Base-by-base conservation (phyloP, 2,329 filamentous ascomycete species). In the Chaetomiaceae sp. region DNA sequence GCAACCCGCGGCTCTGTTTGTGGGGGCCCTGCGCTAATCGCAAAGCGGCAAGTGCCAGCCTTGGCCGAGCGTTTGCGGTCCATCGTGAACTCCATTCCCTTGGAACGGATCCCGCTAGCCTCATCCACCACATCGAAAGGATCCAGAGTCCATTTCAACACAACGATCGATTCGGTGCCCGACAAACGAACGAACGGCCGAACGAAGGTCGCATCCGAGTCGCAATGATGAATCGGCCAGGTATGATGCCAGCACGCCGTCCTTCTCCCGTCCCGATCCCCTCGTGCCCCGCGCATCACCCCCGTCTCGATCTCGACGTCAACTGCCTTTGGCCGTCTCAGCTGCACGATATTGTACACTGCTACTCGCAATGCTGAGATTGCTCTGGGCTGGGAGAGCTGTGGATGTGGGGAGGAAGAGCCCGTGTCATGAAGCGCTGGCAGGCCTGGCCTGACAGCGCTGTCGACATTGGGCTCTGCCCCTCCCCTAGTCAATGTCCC, bases 211-310 rank as follows among this genome's bases (percentile, higher is more conserved):
- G 12, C 4, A n/a, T 20, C 23, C 14, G 22, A 31, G 61, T 58
- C 44, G 39, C 66, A 69, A 75, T 69, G 66, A 82, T 82, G 79
- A 82, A 82, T 69, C 75, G 79, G 74, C 75, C 77, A 81, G 79
- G 79, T 82, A 82, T 69, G 74, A 66, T 65, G 61, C 61, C 66
- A 47, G 47, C 43, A 49, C 56, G 49, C 56, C 22, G 53, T 59
- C 57, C 47, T 53, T 56, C 49, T 49, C 54, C 57, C 51, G 54
- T 27, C 39, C 23, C 47, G 33, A 33, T 37, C 22, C 47, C 39
- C 31, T 53, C 51, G 38, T 50, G 25, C 27, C 42, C 47, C 39
- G 51, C 51, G 38, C 50, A 19, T 54, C 37, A 58, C 56, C 55
- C 56, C 42, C 33, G 22, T 49, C 51, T 25, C 44, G 47, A 31